Base-by-base conservation (phyloP, 345 rosid species). In the Sisymbrium altissimum region DNA sequence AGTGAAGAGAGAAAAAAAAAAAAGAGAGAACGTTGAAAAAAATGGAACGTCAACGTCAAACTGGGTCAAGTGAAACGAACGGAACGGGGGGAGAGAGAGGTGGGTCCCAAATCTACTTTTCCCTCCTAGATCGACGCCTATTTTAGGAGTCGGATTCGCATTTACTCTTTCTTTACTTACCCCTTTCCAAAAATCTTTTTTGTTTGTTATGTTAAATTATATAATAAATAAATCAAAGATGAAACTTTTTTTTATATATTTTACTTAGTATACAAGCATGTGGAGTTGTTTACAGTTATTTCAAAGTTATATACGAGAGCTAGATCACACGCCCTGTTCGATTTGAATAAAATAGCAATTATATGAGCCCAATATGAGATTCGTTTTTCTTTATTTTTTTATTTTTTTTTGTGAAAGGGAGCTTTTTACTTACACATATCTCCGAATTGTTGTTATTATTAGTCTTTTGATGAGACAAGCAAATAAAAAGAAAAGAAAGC, bases 81-180 rank as follows among this genome's bases (percentile, higher is more conserved):
- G 74, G 84, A 74, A 78, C 74, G 33, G 15, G 4, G 6, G 71
- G 81, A 80, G 66, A 79, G 77, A 48, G 64, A 60, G 62, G 38
- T 56, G 14, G 76, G 83, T 0, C 75, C 82, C 80, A 72, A 79
- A 59, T 77, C 49, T 59, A 23, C 68, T 46, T 41, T 58, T 6
- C 7, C 21, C 36, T 43, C 56, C 45, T 67, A 57, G 55, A 59
- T 74, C 46, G 57, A 25, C 48, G 25, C 70, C 46, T 60, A 21
- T 68, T 67, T 13, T 39, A 13, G 33, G 61, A 40, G 33, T 39
- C 36, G 23, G 46, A 66, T 65, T 74, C 64, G 63, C 71, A 55
- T 65, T 74, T 65, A 64, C 66, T 43, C 17, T 17, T 48, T 43
- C 17, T 17, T 48, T 52, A 45, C 25, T 52, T 44, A 9, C 38